Evolutionary conservation across 108 stramenopile species (phyloP).

Genomic region (Hondaea fermentalgiana): DNA sequence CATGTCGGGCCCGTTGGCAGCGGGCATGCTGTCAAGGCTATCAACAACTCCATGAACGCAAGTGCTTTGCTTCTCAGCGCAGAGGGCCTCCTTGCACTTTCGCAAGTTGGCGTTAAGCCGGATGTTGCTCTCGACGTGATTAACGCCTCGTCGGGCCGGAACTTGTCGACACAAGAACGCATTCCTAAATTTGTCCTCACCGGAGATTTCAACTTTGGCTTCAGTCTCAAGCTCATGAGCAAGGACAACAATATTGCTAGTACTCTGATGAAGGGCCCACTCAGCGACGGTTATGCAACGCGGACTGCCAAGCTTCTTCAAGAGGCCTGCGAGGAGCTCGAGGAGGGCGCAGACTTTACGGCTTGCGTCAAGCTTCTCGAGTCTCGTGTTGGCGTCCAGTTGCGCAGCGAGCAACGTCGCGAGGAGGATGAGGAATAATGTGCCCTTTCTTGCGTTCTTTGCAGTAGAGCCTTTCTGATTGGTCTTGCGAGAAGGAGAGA

Average conservation of each 20-base stretch:
- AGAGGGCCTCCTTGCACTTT: slow-evolving; percentile 22
- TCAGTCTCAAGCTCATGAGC: slow-evolving; percentile 6
- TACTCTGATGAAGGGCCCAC: neutral
- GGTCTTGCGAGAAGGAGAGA: too few species aligned
- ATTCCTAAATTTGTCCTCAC: slow-evolving; percentile 20
- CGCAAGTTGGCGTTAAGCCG: slow-evolving; percentile 10
- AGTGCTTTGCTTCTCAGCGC: neutral
- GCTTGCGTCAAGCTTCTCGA: neutral
- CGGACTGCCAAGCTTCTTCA: neutral
- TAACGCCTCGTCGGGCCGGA: slow-evolving; percentile 14
- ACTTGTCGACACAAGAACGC: slow-evolving; percentile 4
- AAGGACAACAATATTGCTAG: neutral
- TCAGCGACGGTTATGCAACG: neutral
- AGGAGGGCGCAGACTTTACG: neutral
- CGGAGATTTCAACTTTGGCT: slow-evolving; percentile 19
- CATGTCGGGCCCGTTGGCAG: neutral
- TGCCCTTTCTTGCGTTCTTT: too few species aligned
- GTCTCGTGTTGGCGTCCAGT: neutral
- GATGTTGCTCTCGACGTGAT: neutral
- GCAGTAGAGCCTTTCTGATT: too few species aligned
- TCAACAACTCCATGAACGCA: slow-evolving; percentile 20
- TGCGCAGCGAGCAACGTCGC: neutral
- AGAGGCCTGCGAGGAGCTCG: neutral
- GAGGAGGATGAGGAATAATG: neutral
- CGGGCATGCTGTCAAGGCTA: slow-evolving; percentile 19